phyloP scores from a whole-genome alignment of 495 filamentous ascomycete genomes.

The Neurospora tetraspora region DNA sequence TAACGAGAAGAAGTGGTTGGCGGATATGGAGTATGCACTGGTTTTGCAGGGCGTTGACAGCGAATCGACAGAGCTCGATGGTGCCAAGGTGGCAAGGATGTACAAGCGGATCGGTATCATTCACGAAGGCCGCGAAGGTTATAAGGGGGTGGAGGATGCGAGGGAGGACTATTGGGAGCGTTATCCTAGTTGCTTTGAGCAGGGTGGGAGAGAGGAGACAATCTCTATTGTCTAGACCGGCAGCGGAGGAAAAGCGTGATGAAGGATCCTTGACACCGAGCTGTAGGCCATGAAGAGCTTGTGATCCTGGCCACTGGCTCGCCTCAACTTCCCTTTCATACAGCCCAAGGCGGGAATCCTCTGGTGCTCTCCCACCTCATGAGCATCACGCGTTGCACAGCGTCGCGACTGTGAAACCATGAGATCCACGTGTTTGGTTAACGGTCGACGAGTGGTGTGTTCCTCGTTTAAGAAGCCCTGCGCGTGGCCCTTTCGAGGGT shows the following conservation, averaged over 20 bases:
- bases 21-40: not conserved
- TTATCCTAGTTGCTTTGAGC: not conserved
- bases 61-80: not conserved
- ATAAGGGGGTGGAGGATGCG: not conserved
- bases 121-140: not conserved
- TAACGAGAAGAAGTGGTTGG: not conserved
- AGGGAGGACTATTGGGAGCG: not conserved
- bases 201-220: not conserved
- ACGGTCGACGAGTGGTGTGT: not conserved
- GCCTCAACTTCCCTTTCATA: not conserved
- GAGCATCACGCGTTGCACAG: not conserved
- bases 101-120: not conserved
- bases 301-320: not conserved
- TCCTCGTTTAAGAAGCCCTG: not conserved
- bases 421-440: not conserved
- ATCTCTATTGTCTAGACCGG: not conserved
- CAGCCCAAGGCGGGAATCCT: not conserved
- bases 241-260: not conserved
- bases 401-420: not conserved
- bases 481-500: not conserved
- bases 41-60: not conserved
- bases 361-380: not conserved
- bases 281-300: not conserved
- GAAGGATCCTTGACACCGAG: not conserved
- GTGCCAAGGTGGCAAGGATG: not conserved